phyloP scores from a whole-genome alignment of 1,284 basidiomycete species.

The Thelephora terrestris region DNA sequence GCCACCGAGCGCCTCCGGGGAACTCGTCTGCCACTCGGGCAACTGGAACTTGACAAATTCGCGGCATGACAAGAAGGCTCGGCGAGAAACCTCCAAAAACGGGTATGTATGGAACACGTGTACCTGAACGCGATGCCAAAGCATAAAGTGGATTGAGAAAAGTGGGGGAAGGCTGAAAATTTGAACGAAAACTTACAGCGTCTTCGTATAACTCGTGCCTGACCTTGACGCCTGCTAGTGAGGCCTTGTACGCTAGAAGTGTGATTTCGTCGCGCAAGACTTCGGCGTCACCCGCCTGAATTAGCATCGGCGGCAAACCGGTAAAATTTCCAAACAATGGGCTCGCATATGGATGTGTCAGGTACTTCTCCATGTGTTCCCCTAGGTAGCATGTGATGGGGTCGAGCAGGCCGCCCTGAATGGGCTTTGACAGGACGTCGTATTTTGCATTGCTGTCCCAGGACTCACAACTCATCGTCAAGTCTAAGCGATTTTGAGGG shows the following conservation, averaged over 20 bases:
- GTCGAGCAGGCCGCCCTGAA: constrained; percentile 81
- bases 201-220: constrained; percentile 92
- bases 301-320: constrained; percentile 83
- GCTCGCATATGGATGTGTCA: constrained; percentile 94
- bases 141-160: constrained; percentile 4
- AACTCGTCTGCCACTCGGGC: constrained; percentile 36
- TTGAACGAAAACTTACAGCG: constrained; percentile 48
- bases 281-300: constrained; percentile 92
- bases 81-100: constrained; percentile 64
- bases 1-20: constrained; percentile 40
- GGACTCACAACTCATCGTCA: constrained; percentile 94
- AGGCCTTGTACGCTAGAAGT: constrained; percentile 91
- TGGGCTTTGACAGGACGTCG: constrained; percentile 71
- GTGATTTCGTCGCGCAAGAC: constrained; percentile 89
- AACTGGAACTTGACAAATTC: constrained; percentile 61
- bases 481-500: constrained; percentile 39
- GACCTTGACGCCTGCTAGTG: constrained; percentile 78
- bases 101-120: constrained; percentile 90
- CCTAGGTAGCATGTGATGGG: constrained; percentile 92
- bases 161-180: background rate
- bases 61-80: constrained; percentile 70
- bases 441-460: constrained; percentile 89
- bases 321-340: constrained; percentile 91
- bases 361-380: constrained; percentile 70
- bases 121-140: constrained; percentile 34